These are phyloP conservation scores for Boletus subparvulus DNA, from an alignment of 768 basidiomycete genomes.

Conservation along the genomic window DNA sequence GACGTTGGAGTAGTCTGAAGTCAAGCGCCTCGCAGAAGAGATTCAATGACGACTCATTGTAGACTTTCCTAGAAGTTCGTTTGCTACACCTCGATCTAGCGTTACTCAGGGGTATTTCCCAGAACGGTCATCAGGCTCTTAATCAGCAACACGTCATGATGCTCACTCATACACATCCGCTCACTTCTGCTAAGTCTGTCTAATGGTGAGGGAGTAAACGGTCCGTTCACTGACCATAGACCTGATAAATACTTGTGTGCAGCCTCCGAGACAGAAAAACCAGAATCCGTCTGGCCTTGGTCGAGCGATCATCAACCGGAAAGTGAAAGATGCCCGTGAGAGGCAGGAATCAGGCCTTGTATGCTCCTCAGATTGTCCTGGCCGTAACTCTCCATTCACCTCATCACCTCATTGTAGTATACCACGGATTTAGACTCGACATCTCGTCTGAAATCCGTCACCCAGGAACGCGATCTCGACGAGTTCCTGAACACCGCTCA, in stretches of 20 bases:
- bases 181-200: background rate
- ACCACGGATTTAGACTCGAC: slow-evolving; percentile 70
- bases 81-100: no score
- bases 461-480: slow-evolving; percentile 93
- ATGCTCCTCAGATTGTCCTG: slow-evolving; percentile 25
- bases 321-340: slow-evolving; percentile 44
- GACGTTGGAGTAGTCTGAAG: no score
- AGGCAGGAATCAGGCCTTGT: slow-evolving; percentile 58
- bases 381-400: background rate
- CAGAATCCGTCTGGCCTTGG: slow-evolving; percentile 83
- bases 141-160: slow-evolving; percentile 1
- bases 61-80: no score
- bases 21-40: no score
- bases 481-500: slow-evolving; percentile 95
- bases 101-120: slow-evolving; percentile 9
- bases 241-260: background rate
- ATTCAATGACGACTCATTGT: no score
- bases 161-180: no score
- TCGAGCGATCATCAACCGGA: slow-evolving; percentile 91
- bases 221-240: background rate
- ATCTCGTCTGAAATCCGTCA: slow-evolving; percentile 81
- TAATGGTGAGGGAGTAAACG: slow-evolving; percentile 13
- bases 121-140: slow-evolving; percentile 8
- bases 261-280: slow-evolving; percentile 62
- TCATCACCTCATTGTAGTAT: slow-evolving; percentile 47